Evolutionary conservation across 495 filamentous ascomycete species (phyloP).

Genomic region (Penicillium waksmanii): DNA sequence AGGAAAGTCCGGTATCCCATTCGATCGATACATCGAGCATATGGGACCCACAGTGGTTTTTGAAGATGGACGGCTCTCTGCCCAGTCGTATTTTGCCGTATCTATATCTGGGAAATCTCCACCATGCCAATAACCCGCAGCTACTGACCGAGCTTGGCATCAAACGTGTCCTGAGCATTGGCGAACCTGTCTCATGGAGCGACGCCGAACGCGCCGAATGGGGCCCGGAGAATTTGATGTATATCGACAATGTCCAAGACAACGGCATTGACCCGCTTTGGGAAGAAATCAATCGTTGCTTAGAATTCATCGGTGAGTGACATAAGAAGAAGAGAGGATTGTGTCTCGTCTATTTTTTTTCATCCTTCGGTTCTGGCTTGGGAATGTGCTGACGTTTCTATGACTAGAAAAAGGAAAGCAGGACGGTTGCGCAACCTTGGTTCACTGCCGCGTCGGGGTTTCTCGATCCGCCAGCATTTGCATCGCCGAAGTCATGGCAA

Average conservation of each 20-base stretch:
- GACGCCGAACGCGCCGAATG: slow-evolving; percentile 67
- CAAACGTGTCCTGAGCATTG: slow-evolving; percentile 87
- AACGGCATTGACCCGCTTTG: slow-evolving; percentile 94
- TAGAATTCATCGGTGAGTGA: slow-evolving; percentile 86
- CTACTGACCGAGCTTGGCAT: slow-evolving; percentile 81
- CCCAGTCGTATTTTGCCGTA: slow-evolving; percentile 89
- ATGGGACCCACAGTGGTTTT: slow-evolving; percentile 75
- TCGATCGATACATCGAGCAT: slow-evolving; percentile 32
- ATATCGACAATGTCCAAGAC: slow-evolving; percentile 85
- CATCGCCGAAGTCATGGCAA: slow-evolving; percentile 95
- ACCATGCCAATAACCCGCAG: slow-evolving; percentile 90
- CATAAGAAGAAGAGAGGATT: background rate
- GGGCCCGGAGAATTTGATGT: slow-evolving; percentile 74
- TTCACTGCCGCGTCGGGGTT: slow-evolving; percentile 96
- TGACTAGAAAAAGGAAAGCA: slow-evolving; percentile 71
- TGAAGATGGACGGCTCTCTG: slow-evolving; percentile 84
- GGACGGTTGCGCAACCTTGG: slow-evolving; percentile 82
- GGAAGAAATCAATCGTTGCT: slow-evolving; percentile 81
- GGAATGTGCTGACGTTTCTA: background rate
- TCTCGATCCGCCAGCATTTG: slow-evolving; percentile 95
- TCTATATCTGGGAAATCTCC: slow-evolving; percentile 92
- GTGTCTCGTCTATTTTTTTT: background rate
- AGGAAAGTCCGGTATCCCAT: slow-evolving; percentile 48
- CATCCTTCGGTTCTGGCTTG: background rate
- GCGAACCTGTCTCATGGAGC: slow-evolving; percentile 82